These are phyloP conservation scores for Chlorophyllum brunneum DNA, from an alignment of 768 basidiomycete genomes.

Conservation along the genomic window DNA sequence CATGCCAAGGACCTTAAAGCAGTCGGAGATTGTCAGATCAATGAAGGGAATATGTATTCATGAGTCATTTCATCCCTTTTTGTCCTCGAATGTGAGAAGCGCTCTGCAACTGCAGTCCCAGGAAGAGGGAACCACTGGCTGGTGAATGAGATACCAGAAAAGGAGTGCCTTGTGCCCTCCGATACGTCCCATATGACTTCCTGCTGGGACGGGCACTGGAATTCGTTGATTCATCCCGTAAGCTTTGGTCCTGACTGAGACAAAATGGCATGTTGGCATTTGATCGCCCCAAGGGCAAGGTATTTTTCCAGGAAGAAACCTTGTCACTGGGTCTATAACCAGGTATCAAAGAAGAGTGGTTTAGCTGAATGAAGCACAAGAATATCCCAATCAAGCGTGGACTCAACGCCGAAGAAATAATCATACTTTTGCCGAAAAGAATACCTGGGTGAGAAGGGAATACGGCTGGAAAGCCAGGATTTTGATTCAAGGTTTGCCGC, in stretches of 20 bases:
- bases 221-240: neutral
- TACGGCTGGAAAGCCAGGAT: neutral
- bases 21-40: neutral
- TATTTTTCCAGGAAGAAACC: slow-evolving; percentile 3
- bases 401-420: neutral
- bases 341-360: neutral
- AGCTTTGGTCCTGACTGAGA: neutral
- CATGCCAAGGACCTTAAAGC: neutral
- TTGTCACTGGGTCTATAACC: neutral
- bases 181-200: neutral
- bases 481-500: slow-evolving; percentile 48
- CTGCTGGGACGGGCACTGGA: neutral
- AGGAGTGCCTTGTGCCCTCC: neutral
- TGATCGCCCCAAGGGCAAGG: neutral
- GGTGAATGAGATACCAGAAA: neutral
- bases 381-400: neutral
- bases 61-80: neutral
- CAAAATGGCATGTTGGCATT: neutral
- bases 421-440: neutral
- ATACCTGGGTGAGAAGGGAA: neutral
- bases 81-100: neutral
- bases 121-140: neutral
- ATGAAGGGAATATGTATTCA: slow-evolving; percentile 3
- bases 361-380: neutral
- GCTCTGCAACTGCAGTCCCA: neutral